Percentiles rank a stretch among this genome's conserved stretches.
These are phyloP conservation scores for Chaetomium sp. DNA, from an alignment of 2,329 filamentous ascomycete genomes.

Conservation along the genomic window DNA sequence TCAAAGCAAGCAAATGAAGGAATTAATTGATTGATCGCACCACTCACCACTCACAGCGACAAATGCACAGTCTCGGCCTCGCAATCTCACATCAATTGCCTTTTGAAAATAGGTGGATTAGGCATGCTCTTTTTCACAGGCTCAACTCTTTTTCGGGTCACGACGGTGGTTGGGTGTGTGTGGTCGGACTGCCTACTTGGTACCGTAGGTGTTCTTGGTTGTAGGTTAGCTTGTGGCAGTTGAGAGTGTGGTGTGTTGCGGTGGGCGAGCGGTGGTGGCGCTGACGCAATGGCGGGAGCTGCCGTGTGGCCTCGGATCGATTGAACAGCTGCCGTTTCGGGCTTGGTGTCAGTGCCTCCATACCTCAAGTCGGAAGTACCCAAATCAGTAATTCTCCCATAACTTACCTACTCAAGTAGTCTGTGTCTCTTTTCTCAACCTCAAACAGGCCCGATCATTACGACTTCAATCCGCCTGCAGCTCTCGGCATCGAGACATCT, in stretches of 20 bases:
- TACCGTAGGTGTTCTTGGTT: background rate
- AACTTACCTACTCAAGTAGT: too few relatives aligned
- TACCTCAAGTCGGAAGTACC: too few relatives aligned
- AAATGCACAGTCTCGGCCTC: background rate
- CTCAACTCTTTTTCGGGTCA: background rate
- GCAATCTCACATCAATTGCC: background rate
- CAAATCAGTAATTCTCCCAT: background rate
- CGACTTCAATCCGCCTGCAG: background rate
- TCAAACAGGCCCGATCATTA: background rate
- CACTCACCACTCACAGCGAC: background rate
- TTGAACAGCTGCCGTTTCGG: conserved; percentile 19
- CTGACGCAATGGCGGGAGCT: conserved; percentile 33
- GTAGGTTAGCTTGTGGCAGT: background rate
- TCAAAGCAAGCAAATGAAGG: background rate
- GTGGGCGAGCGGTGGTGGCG: too few relatives aligned
- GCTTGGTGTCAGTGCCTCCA: background rate
- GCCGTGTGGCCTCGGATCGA: background rate
- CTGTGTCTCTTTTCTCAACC: background rate
- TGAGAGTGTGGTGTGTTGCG: background rate
- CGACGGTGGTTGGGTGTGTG: background rate
- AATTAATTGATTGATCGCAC: background rate
- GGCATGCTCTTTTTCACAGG: background rate
- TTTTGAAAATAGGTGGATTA: background rate
- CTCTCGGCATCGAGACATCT: background rate
- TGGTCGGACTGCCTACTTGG: too few relatives aligned